These are phyloP conservation scores for Brasilioporus rufonigricans DNA, from an alignment of 768 basidiomycete species.

Conservation along the genomic window DNA sequence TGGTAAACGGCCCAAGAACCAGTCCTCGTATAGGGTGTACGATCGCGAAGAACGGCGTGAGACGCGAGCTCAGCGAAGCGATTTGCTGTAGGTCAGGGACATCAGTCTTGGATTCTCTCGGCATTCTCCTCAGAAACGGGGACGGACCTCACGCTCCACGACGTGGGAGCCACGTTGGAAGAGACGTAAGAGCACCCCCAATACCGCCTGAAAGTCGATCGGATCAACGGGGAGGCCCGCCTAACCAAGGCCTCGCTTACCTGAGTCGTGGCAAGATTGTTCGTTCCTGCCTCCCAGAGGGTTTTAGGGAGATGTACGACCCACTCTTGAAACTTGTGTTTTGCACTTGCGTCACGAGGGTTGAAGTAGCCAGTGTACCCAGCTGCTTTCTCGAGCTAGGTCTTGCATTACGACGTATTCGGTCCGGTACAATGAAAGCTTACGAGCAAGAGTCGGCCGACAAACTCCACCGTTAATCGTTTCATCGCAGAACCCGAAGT, in stretches of 20 bases:
- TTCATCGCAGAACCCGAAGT: slow-evolving; percentile 65
- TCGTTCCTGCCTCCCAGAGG: slow-evolving; percentile 79
- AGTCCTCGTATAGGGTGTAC: slow-evolving; percentile 72
- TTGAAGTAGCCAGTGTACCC: slow-evolving; percentile 52
- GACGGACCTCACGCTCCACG: slow-evolving; percentile 44
- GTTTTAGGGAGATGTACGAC: slow-evolving; percentile 70
- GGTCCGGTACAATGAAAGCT: slow-evolving; percentile 15
- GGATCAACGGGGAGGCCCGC: slow-evolving; percentile 4
- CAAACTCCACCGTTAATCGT: slow-evolving; percentile 67
- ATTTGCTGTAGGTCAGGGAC: slow-evolving; percentile 40
- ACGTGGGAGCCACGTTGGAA: slow-evolving; percentile 52
- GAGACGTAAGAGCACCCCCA: slow-evolving; percentile 62
- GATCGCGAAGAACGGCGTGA: slow-evolving; percentile 80
- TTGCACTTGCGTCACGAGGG: slow-evolving; percentile 27
- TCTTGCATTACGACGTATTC: slow-evolving; percentile 2
- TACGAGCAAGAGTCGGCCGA: slow-evolving; percentile 70
- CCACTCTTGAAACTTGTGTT: slow-evolving; percentile 57
- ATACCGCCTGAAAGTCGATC: slow-evolving; percentile 41
- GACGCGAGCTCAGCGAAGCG: slow-evolving; percentile 50
- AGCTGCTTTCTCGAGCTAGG: slow-evolving; percentile 58
- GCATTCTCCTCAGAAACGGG: background rate
- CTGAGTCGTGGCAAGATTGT: slow-evolving; percentile 56
- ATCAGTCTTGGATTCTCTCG: slow-evolving; percentile 8
- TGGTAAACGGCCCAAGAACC: slow-evolving; percentile 74
- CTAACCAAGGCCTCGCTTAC: slow-evolving; percentile 39